Evolutionary conservation across 2,329 filamentous ascomycete species (phyloP), one percentile per base, ranked within the genome.

Genomic region (Neonectria magnoliae): DNA sequence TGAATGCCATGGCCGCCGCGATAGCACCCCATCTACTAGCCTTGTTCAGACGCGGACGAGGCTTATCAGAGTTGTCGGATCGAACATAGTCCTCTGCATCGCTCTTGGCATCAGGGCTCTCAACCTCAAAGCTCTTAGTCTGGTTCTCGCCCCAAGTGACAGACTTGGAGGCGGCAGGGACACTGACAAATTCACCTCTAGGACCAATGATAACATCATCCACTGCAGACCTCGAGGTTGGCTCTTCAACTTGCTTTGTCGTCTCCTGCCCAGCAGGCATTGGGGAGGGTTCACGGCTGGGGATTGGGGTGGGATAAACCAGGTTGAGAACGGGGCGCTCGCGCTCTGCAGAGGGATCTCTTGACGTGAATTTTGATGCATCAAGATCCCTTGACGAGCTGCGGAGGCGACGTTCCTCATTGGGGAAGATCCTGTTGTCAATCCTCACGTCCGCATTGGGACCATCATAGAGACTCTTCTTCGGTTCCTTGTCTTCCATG

Each of bases 101-200:
- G 56, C 72, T 77, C 66, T 73, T 78, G n/a, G 71, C 71, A 48
- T 87, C 85, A 7, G 88, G 86, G 56, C 85, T 90, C 63, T 88
- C 86, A 11, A 87, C 82, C 53, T 90, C 86, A 65, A 88, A 91
- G 64, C 87, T 85, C 74, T 90, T 88, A 4, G 85, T 90, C 72
- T 89, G 83, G 67, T 90, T 89, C 64, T 89, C 81, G 11, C 88
- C 89, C 89, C 88, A 91, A 13, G 84, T 88, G 5, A 91, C 89
- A 45, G 80, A 84, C 69, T 90, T 90, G 7, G 86, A 81, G 7
- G 80, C 31, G 10, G 73, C 45, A 20, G 41, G 50, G 2, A 69
- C 60, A 11, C 81, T 77, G 11, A 83, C 73, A 38, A 81, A 73
- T 56, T 86, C 83, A 11, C 81, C 81, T 48, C 77, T 79, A 22